phyloP scores from a whole-genome alignment of 306 rosid genomes.

The Quercus wislizeni region DNA sequence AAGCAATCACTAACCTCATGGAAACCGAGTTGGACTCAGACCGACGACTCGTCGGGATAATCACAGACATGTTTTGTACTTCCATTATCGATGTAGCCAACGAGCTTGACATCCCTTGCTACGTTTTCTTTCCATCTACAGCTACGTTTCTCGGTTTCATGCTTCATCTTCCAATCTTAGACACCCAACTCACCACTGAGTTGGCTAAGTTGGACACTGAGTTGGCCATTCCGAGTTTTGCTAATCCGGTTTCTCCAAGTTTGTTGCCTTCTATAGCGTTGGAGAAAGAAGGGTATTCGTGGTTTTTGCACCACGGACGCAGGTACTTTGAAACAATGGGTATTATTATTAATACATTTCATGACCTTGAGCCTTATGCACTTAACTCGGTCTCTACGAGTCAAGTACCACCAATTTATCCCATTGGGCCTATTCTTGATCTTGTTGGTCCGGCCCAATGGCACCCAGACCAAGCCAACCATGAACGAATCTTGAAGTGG shows the following conservation, averaged over 20 bases:
- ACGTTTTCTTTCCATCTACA: slow-evolving; percentile 52
- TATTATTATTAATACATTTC: slow-evolving; percentile 38
- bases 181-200: slow-evolving; percentile 1
- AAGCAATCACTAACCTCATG: slow-evolving; percentile 24
- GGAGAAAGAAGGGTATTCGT: slow-evolving; percentile 5
- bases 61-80: slow-evolving; percentile 54
- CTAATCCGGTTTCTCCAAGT: slow-evolving; percentile 28
- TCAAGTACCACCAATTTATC: slow-evolving; percentile 12
- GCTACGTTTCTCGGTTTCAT: slow-evolving; percentile 49
- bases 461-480: slow-evolving; percentile 16
- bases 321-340: slow-evolving; percentile 44
- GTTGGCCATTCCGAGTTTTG: slow-evolving; percentile 33
- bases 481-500: slow-evolving; percentile 18
- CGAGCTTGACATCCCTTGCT: slow-evolving; percentile 51
- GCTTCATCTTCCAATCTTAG: slow-evolving; percentile 36
- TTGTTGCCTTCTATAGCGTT: slow-evolving; percentile 30
- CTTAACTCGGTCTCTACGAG: slow-evolving; percentile 10
- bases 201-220: slow-evolving; percentile 16
- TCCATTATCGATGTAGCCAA: slow-evolving; percentile 50
- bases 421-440: slow-evolving; percentile 40
- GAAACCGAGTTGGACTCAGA: slow-evolving; percentile 2
- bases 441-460: slow-evolving; percentile 27
- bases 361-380: slow-evolving; percentile 39
- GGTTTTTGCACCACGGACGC: slow-evolving; percentile 23
- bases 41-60: slow-evolving; percentile 31